Evolutionary conservation across 2,329 filamentous ascomycete species (phyloP), one percentile per base, ranked within the genome.

Genomic region (Arthrobotrys entomopaga): DNA sequence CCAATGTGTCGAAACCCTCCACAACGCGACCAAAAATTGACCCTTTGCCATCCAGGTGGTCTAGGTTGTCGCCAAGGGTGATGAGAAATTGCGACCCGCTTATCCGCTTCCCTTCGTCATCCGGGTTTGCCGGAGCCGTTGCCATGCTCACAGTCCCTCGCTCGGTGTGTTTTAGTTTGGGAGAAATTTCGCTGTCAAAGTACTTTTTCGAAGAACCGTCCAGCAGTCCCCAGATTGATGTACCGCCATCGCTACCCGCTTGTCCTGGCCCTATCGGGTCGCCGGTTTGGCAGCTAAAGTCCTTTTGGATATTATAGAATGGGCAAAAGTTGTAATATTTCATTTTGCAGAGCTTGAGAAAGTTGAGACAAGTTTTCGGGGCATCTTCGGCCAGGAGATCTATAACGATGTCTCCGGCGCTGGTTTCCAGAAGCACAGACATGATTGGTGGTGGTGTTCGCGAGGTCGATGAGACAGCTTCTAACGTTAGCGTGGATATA

Each of bases 241-340:
- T 91, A 77, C 95, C 94, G 77, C 94, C 94, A 87, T 98, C 92
- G 78, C 93, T 97, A 53, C 93, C 88, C 78, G 87, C 84, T 13
- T 92, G 91, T 67, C 90, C 87, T 11, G 93, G 94, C 11, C 95
- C 94, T 61, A 98, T 89, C 11, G 94, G 94, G 80, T 98, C 95
- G 81, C 94, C 94, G 34, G 92, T 96, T 82, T 98, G 94, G 82
- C 97, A 97, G 75, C 93, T 96, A 83, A 97, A 98, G 82, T 92
- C 89, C 81, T 94, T 95, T 81, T 97, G 95, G 42, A 99, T 88
- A 77, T 90, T 93, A 83, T 97, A 92, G 64, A 98, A 84, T 24
- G 94, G 95, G 4, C 93, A 89, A 82, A 96, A 98, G 84, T 98
- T 98, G 88, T 97, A 99, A 84, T 98, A 99, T 84, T 97, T 99